Evolutionary conservation across 495 filamentous ascomycete species (phyloP), one percentile per base, ranked within the genome.

Genomic region (Podospora pseudoanserina): DNA sequence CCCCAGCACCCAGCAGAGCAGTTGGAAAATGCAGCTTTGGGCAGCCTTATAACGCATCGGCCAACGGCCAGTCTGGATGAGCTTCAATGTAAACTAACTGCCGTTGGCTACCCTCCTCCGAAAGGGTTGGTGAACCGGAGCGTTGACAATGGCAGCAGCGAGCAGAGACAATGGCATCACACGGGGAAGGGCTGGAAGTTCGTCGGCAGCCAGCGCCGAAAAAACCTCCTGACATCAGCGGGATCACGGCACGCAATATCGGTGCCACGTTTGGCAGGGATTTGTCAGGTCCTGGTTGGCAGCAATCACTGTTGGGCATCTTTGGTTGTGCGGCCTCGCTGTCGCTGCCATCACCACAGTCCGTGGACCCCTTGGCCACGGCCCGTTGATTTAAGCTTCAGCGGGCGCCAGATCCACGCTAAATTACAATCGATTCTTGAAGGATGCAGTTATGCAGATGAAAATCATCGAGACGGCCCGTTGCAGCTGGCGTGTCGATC

Each of bases 191-290:
- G 23, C 23, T 23, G 39, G 39, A 49, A 49, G 39, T 49, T 49
- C 39, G 15, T 49, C 39, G 39, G 39, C 39, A 49, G 13, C 9
- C 39, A 18, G 39, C 39, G 39, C 55, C 55, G n/a, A 26, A 58
- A 20, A 20, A 58, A 58, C 15, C 55, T 58, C 55, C 55, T 58
- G 55, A 58, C 55, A 58, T 58, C 55, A 58, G 55, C 59, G 59
- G 59, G 23, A 61, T 58, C 27, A 58, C 34, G 54, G 67, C 26
- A 61, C 55, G 66, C n/a, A n/a, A 71, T 71, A 39, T 66, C 56
- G 60, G 65, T 73, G 73, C 73, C 74, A 76, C 74, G 74, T 76
- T 67, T 75, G 63, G 65, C 60, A 68, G 59, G 72, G 66, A 68
- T 74, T 61, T 71, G 74, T 65, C 69, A 32, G 19, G 16, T 60